Base-by-base conservation (phyloP, 2,329 filamentous ascomycete species). In the Rhexocercosporidium sp. region DNA sequence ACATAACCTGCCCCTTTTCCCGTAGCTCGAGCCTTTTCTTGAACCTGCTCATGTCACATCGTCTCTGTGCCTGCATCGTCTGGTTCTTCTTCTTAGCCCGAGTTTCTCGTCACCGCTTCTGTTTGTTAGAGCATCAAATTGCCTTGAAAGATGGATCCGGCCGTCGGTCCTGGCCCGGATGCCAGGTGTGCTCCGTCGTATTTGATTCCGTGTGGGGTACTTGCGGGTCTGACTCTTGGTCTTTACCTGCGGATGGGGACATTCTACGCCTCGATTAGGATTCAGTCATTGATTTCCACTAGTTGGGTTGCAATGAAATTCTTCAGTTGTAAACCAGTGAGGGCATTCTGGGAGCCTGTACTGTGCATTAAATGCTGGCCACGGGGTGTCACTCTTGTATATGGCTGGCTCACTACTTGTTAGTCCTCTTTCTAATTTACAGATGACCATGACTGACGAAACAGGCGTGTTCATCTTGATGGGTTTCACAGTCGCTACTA, bases 161-260 rank as follows among this genome's bases (percentile, higher is more conserved):
- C 34, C 3, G 14, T 18, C 20, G 16, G 8, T 53, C 56, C 63
- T 37, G 64, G 54, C 9, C 63, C 63, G 9, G 66, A 70, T 56
- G 47, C 56, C 49, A 66, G 62, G 37, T 37, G 62, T 29, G 62
- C 61, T 18, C 51, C 56, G 1, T 61, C 47, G 8, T 68, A 64
- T 37, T 22, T 67, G 29, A 62, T 66, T 46, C 61, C 68, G 16
- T 64, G 54, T 59, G 68, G 63, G 3, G 61, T 70, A 20, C 22
- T 68, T 27, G 53, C 56, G n/a, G 60, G 41, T n/a, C 20, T 68
- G 22, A 47, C 63, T 14, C 41, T 68, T 39, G 39, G 25, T 16
- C 53, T 70, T 51, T 70, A 66, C 31, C 16, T 47, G 12, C 67
- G 67, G 67, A 62, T 34, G 49, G 57, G 47, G 16, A 67, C 62